A percentile compares a stretch with the other conserved stretches of the same genome.
Evolutionary conservation across 2,329 filamentous ascomycete genomes (phyloP).

Genomic region (Monosporascus sp.): DNA sequence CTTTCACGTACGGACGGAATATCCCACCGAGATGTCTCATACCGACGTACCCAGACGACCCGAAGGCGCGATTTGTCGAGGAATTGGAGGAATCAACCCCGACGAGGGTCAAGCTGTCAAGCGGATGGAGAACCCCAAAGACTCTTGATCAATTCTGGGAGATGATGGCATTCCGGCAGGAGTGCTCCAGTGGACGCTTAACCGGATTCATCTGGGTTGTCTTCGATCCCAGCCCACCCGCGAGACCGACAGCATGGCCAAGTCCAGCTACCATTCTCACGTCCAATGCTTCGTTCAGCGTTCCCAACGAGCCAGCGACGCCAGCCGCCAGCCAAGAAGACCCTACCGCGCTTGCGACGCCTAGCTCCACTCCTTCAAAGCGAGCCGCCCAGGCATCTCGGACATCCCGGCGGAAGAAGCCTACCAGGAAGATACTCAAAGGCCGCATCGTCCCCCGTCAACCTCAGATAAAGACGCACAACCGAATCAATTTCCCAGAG

Average conservation of each 20-base stretch:
- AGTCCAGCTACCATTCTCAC: constrained; percentile 16
- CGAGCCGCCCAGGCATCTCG: constrained; percentile 17
- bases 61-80: constrained; percentile 82
- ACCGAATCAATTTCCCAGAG: constrained; percentile 44
- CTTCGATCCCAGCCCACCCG: constrained; percentile 51
- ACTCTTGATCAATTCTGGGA: constrained; percentile 96
- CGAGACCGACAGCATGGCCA: constrained; percentile 4
- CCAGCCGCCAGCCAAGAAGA: constrained; percentile 5
- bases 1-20: constrained; percentile 32
- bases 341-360: constrained; percentile 18
- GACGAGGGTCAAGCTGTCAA: constrained; percentile 47
- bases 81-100: constrained; percentile 75
- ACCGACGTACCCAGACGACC: constrained; percentile 89
- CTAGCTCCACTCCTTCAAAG: constrained; percentile 27
- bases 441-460: constrained; percentile 60
- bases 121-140: constrained; percentile 77
- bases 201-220: constrained; percentile 96
- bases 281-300: constrained; percentile 25
- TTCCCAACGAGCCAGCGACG: constrained; percentile 17
- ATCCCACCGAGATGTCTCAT: constrained; percentile 80
- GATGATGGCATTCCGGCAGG: constrained; percentile 93
- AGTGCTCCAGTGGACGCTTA: constrained; percentile 86
- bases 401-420: constrained; percentile 30
- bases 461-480: constrained; percentile 59
- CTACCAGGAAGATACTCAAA: constrained; percentile 42